Base-by-base conservation (phyloP, 208 protist species). In the Phytomonas sp. region DNA sequence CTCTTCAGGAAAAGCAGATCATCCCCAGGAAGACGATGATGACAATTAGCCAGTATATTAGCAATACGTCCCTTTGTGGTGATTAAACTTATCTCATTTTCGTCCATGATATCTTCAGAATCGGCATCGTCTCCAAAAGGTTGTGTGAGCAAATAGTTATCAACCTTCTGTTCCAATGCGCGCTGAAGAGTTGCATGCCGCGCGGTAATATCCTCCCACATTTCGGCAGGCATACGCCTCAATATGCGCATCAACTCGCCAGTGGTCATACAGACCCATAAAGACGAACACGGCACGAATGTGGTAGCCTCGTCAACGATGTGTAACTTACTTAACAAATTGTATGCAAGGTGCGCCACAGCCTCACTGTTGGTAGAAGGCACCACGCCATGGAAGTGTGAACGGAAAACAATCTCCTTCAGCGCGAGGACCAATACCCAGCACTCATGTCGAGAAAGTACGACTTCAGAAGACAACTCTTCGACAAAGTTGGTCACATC, bases 341-440 rank as follows among this genome's bases (percentile, higher is more conserved):
- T 71, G 61, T 77, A 83, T 60, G 85, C 87, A 2, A 82, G 56
- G 71, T 91, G 79, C 53, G 86, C 86, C 15, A 93, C 86, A n/a
- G 82, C 85, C 72, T 90, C 90, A 43, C 77, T 75, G 71, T 85
- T 90, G 17, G 77, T 62, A 70, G 77, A 34, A 6, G 90, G 83
- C 30, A 89, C 70, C 34, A 95, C 82, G 71, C 90, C 90, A 72
- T 84, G 73, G 51, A 92, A 69, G 71, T 92, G 84, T 13, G 90
- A 68, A 13, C 85, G 80, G 75, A 88, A 73, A 15, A 91, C 78
- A 67, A 93, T 84, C 30, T 88, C 87, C 70, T 92, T 91, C 20
- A 95, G 72, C 23, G 76, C 68, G n/a, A 95, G 64, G n/a, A 92
- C 56, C 65, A 95, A 73, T n/a, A 81, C 72, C 34, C 81, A 77